Percentiles rank a stretch among this genome's conserved stretches.
Conservation (phyloP, 176 grass and related monocot species). For the Hordeum vulgare region DNA sequence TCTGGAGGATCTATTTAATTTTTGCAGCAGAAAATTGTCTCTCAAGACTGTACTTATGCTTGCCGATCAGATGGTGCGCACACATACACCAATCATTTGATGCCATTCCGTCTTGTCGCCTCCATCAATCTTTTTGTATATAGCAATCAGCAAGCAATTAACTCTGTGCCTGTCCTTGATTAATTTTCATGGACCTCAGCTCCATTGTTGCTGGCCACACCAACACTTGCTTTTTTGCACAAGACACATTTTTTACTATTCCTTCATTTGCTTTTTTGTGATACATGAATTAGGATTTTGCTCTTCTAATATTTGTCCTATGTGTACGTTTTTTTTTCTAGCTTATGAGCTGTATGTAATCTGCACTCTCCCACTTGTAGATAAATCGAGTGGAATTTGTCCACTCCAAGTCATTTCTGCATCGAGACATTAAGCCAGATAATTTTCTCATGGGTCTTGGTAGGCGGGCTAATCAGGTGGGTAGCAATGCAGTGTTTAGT, state of each 20-base stretch:
- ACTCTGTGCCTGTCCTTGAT: neutral
- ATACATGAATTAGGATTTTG: neutral
- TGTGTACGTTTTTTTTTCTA: neutral
- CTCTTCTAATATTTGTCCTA: neutral
- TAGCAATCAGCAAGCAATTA: neutral
- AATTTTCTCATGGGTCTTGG: conserved; percentile 99
- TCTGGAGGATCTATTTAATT: conserved; percentile 97
- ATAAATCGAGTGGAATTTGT: conserved; percentile 96
- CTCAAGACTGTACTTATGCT: conserved; percentile 99
- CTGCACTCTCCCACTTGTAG: conserved; percentile 28
- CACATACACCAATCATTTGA: neutral
- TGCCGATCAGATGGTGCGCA: conserved; percentile 95
- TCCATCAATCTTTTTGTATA: neutral
- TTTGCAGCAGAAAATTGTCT: conserved; percentile 95
- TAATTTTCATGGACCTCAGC: neutral
- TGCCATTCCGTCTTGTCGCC: neutral
- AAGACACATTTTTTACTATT: neutral
- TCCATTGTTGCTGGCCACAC: neutral
- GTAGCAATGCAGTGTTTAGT: neutral
- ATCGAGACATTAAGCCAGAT: conserved; percentile 96
- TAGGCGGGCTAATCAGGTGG: conserved; percentile 85
- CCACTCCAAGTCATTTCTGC: conserved; percentile 89
- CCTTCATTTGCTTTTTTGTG: neutral
- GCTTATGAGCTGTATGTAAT: neutral
- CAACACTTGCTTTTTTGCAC: neutral